Percentiles rank a stretch among this genome's conserved stretches.
phyloP scores from a whole-genome alignment of 2,329 filamentous ascomycete species.

The Neophaeococcomyces mojaviensis region DNA sequence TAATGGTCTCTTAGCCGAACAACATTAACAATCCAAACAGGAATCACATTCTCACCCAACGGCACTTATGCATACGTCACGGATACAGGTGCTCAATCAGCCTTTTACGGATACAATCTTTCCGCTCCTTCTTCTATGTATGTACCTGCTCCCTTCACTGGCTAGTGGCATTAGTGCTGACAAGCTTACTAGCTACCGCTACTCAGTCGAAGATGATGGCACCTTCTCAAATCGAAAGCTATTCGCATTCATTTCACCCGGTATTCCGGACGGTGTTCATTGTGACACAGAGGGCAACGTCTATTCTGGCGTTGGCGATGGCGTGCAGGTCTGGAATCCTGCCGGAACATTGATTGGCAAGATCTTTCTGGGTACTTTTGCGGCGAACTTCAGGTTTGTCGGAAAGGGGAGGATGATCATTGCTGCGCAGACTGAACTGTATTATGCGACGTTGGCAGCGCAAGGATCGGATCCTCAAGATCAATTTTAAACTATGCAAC shows the following conservation, averaged over 20 bases:
- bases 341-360: slow-evolving; percentile 47
- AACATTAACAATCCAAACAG: too few relatives aligned
- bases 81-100: slow-evolving; percentile 34
- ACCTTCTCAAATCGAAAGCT: slow-evolving; percentile 46
- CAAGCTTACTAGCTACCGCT: slow-evolving; percentile 17
- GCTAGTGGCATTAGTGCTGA: too few relatives aligned
- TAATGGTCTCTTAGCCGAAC: too few relatives aligned
- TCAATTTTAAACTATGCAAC: too few relatives aligned
- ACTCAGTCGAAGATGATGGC: slow-evolving; percentile 39
- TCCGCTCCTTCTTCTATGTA: too few relatives aligned
- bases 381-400: slow-evolving; percentile 45
- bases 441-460: too few relatives aligned
- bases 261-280: slow-evolving; percentile 42
- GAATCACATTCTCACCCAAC: slow-evolving; percentile 36
- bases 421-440: too few relatives aligned
- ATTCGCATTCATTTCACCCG: slow-evolving; percentile 44
- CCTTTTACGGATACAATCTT: too few relatives aligned
- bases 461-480: too few relatives aligned
- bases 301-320: slow-evolving; percentile 48
- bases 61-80: slow-evolving; percentile 32
- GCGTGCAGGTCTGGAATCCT: slow-evolving; percentile 46
- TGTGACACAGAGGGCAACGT: slow-evolving; percentile 48
- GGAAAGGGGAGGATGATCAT: slow-evolving; percentile 10
- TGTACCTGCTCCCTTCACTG: too few relatives aligned
- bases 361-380: slow-evolving; percentile 44